phyloP scores from a whole-genome alignment of 1,284 basidiomycete species.

The Veloboletus limbatus region DNA sequence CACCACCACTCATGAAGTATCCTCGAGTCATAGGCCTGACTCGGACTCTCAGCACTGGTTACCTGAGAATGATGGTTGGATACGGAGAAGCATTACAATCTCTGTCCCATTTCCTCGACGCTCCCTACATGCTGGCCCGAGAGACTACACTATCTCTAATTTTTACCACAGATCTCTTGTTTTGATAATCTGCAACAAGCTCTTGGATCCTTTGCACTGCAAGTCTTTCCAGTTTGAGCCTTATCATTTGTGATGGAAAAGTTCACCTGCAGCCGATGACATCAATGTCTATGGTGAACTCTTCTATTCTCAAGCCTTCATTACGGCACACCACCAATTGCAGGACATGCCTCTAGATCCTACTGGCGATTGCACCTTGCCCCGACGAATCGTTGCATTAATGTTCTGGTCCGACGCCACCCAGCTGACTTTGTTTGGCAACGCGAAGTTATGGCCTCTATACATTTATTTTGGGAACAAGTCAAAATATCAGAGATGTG shows the following conservation, averaged over 20 bases:
- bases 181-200: slow-evolving; percentile 1
- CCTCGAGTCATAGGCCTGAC: too few species aligned
- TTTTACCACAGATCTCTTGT: slow-evolving; percentile 1
- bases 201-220: not conserved
- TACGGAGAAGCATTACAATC: not conserved
- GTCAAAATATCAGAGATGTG: slow-evolving; percentile 35
- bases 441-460: slow-evolving; percentile 24
- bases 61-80: slow-evolving; percentile 14
- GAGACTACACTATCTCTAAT: not conserved
- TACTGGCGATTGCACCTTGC: not conserved
- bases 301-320: too few species aligned
- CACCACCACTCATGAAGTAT: too few species aligned
- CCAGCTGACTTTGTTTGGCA: not conserved
- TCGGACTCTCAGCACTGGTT: too few species aligned
- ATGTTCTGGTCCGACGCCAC: not conserved
- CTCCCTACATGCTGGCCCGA: not conserved
- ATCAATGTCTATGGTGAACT: too few species aligned
- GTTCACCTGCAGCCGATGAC: too few species aligned
- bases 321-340: too few species aligned
- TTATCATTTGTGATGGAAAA: too few species aligned
- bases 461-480: slow-evolving; percentile 39
- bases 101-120: slow-evolving; percentile 1
- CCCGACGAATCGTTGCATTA: not conserved
- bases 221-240: too few species aligned
- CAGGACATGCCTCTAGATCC: too few species aligned